These are phyloP conservation scores for Pyrrhoderma lamaoense DNA, from an alignment of 1,284 basidiomycete genomes.

Conservation along the genomic window DNA sequence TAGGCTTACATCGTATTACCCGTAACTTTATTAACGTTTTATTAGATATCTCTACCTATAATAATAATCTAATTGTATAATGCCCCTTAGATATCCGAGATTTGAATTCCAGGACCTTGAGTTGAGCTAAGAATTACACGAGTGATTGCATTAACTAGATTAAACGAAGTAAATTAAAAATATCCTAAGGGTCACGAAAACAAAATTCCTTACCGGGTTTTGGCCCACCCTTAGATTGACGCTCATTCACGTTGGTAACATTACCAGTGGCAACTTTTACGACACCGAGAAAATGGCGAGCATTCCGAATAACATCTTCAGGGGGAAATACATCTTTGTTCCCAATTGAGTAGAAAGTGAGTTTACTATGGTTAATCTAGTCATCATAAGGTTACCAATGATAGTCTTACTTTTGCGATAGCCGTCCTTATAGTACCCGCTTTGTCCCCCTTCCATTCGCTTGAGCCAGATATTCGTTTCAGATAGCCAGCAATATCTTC, in stretches of 20 bases:
- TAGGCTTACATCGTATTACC: neutral
- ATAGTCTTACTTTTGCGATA: constrained; percentile 50
- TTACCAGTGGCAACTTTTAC: constrained; percentile 75
- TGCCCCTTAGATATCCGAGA: constrained; percentile 41
- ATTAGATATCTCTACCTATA: constrained; percentile 5
- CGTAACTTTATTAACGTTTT: neutral
- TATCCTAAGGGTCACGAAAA: neutral
- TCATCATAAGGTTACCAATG: too few relatives aligned
- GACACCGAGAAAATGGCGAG: constrained; percentile 69
- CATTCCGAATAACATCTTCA: constrained; percentile 73
- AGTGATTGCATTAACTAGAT: constrained; percentile 58
- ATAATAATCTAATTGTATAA: neutral
- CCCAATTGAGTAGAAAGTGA: constrained; percentile 1
- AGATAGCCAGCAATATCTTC: constrained; percentile 81
- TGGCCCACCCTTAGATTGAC: constrained; percentile 25
- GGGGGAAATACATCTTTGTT: constrained; percentile 67
- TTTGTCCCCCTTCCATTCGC: constrained; percentile 93
- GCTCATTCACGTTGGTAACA: constrained; percentile 34
- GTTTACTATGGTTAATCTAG: constrained; percentile 20
- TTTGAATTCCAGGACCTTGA: constrained; percentile 79
- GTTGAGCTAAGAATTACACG: constrained; percentile 79
- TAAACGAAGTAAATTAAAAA: neutral
- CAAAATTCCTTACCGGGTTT: constrained; percentile 9
- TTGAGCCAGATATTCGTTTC: constrained; percentile 69
- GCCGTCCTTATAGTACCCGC: constrained; percentile 78